Evolutionary conservation across 2,329 filamentous ascomycete genomes (phyloP).

Genomic region (Ophiocordyceps unilateralis): DNA sequence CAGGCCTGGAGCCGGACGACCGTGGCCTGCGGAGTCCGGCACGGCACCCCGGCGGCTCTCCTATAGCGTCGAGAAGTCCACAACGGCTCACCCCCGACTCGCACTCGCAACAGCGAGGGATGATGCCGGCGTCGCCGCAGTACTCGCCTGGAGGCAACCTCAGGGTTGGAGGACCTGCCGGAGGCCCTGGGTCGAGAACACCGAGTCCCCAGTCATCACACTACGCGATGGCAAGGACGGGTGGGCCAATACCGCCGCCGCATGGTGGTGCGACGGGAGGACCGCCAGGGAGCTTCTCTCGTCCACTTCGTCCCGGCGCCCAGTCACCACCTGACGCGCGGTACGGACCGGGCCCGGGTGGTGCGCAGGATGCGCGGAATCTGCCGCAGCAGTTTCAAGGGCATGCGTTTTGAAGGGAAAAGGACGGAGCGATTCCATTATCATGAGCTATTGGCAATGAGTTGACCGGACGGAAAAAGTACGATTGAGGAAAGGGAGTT

Average conservation of each 20-base stretch:
- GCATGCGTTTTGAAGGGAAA: constrained; percentile 14
- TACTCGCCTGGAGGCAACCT: constrained; percentile 43
- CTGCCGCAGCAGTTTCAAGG: constrained; percentile 17
- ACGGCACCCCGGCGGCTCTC: constrained; percentile 59
- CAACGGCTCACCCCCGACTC: constrained; percentile 54
- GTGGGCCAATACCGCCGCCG: constrained; percentile 3
- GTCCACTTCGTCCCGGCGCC: constrained; percentile 12
- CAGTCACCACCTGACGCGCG: constrained; percentile 14
- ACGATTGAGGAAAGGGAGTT: neutral
- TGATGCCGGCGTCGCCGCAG: constrained; percentile 18
- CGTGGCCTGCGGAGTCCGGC: constrained; percentile 23
- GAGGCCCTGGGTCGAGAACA: constrained; percentile 8
- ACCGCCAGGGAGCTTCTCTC: constrained; percentile 13
- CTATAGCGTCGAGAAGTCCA: constrained; percentile 27
- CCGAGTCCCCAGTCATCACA: constrained; percentile 13
- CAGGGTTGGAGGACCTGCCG: constrained; percentile 27
- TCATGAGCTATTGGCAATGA: neutral
- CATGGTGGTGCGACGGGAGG: constrained; percentile 8
- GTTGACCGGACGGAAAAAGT: neutral
- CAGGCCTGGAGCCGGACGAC: neutral
- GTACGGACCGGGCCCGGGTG: constrained; percentile 8
- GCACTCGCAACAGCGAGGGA: constrained; percentile 60
- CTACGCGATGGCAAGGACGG: constrained; percentile 8
- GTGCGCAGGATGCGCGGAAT: constrained; percentile 6
- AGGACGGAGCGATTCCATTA: neutral